phyloP scores from a whole-genome alignment of 176 grass and related monocot genomes.

The Avena insularis region DNA sequence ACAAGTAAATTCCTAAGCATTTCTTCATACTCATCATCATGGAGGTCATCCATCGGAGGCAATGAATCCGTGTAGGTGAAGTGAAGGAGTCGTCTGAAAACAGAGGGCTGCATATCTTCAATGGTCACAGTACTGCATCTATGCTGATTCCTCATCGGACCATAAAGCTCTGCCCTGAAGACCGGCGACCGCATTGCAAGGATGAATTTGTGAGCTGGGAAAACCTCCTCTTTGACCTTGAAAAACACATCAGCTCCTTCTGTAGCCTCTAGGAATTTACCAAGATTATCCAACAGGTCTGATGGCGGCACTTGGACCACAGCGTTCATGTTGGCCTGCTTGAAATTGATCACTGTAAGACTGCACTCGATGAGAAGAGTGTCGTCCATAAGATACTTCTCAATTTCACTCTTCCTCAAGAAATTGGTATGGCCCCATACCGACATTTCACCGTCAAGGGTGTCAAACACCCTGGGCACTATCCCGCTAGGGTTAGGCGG shows the following conservation, averaged over 20 bases:
- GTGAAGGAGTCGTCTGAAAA: background rate
- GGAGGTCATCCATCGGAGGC: background rate
- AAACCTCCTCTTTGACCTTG: background rate
- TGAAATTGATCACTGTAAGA: background rate
- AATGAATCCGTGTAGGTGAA: background rate
- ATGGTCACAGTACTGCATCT: background rate
- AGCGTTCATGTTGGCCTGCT: background rate
- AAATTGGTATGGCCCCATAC: background rate
- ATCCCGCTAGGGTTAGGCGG: background rate
- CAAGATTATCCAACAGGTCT: background rate
- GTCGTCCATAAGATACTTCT: background rate
- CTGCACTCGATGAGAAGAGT: background rate
- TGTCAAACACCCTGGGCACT: background rate
- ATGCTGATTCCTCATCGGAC: background rate
- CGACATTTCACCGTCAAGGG: background rate
- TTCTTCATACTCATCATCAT: background rate
- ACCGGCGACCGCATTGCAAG: background rate
- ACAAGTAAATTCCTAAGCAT: background rate
- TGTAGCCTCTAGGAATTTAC: background rate
- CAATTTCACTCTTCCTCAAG: background rate
- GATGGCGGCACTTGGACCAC: background rate
- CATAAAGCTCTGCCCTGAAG: background rate
- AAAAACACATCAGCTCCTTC: background rate
- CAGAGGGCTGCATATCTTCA: slow-evolving; percentile 4
- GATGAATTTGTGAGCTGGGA: background rate